These are phyloP conservation scores for Aciculoconidium aculeatum DNA, from an alignment of 805 yeast genomes.

Conservation along the genomic window DNA sequence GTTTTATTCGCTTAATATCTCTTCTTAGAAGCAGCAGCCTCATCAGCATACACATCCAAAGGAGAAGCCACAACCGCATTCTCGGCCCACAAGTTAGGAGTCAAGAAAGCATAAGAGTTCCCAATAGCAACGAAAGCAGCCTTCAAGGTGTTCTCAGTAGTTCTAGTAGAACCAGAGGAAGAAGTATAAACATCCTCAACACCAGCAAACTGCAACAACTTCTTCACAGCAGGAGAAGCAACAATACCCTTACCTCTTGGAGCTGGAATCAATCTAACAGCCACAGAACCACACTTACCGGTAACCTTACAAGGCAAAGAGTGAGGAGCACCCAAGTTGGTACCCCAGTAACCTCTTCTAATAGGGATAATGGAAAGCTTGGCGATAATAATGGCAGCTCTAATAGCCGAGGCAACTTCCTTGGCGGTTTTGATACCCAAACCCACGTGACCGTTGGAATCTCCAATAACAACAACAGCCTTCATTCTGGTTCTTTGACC, in stretches of 20 bases:
- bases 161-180: slow-evolving; percentile 98
- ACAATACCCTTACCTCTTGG: slow-evolving; percentile 99
- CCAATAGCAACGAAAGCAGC: slow-evolving; percentile 99
- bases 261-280: slow-evolving; percentile 98
- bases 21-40: slow-evolving; percentile 70
- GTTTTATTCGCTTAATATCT: slow-evolving; percentile 47
- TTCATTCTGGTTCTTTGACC: slow-evolving; percentile 99
- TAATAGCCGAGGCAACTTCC: slow-evolving; percentile 99
- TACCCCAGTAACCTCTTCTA: slow-evolving; percentile 99
- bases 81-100: slow-evolving; percentile 97
- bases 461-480: slow-evolving; percentile 99
- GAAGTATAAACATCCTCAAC: slow-evolving; percentile 99
- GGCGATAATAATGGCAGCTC: slow-evolving; percentile 99
- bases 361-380: slow-evolving; percentile 98
- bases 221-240: slow-evolving; percentile 99
- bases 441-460: slow-evolving; percentile 99
- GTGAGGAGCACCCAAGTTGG: slow-evolving; percentile 99
- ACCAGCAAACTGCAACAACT: slow-evolving; percentile 98
- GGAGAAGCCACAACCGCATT: slow-evolving; percentile 85
- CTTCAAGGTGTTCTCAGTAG: slow-evolving; percentile 99
- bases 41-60: slow-evolving; percentile 89
- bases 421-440: slow-evolving; percentile 99
- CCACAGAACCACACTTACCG: slow-evolving; percentile 99
- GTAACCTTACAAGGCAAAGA: slow-evolving; percentile 96
- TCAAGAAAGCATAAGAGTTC: slow-evolving; percentile 99